Evolutionary conservation across 2,329 filamentous ascomycete species (phyloP).

Genomic region (Aspergillus pseudoviridinutans): DNA sequence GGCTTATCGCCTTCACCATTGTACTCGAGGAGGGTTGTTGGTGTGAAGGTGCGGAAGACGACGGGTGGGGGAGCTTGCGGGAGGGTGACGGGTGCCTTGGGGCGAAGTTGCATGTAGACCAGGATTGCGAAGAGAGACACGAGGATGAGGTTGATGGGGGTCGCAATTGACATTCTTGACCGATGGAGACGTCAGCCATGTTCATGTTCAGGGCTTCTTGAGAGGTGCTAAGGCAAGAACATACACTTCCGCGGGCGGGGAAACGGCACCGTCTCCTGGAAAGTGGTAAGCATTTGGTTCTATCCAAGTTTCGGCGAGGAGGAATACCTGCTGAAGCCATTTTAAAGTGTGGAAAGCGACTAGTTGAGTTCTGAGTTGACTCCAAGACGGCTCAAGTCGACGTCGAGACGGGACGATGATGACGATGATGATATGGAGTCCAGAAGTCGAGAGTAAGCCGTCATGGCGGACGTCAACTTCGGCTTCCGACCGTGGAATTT

Average conservation of each 20-base stretch:
- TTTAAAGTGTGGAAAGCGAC: neutral
- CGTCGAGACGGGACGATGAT: neutral
- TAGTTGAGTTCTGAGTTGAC: neutral
- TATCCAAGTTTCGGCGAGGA: neutral
- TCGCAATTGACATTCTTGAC: constrained; percentile 51
- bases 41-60: constrained; percentile 81
- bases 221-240: neutral
- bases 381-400: neutral
- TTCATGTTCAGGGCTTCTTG: neutral
- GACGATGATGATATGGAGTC: neutral
- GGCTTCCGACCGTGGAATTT: neutral
- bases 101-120: constrained; percentile 57
- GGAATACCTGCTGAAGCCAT: constrained; percentile 18
- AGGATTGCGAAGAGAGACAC: constrained; percentile 55
- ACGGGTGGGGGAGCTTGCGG: constrained; percentile 60
- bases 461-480: neutral
- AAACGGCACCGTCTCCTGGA: constrained; percentile 20
- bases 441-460: neutral
- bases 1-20: constrained; percentile 71
- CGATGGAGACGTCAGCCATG: constrained; percentile 3
- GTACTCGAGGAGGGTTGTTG: constrained; percentile 78
- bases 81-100: constrained; percentile 48
- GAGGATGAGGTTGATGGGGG: constrained; percentile 60
- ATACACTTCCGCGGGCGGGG: constrained; percentile 35
- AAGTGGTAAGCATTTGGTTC: constrained; percentile 9